These are phyloP conservation scores for Solanum arcanum DNA, from an alignment of 257 asterid genomes.

Conservation along the genomic window DNA sequence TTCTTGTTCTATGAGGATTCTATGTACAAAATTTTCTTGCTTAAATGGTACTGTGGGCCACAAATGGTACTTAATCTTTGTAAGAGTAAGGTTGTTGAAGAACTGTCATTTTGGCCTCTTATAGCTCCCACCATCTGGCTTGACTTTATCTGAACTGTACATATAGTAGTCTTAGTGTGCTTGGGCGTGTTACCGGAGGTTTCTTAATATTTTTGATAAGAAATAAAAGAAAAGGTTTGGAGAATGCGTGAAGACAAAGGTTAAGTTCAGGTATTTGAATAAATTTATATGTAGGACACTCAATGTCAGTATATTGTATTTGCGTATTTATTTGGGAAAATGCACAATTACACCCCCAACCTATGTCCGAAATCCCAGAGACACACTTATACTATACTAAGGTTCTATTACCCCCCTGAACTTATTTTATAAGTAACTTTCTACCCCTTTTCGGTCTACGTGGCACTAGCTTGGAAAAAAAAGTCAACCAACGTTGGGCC, in stretches of 20 bases:
- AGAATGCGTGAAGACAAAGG: not conserved
- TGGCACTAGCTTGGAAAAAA: no score
- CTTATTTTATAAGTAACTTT: no score
- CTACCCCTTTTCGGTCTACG: no score
- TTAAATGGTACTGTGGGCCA: not conserved
- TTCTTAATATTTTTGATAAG: not conserved
- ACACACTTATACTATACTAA: no score
- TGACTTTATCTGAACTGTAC: not conserved
- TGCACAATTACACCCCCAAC: no score
- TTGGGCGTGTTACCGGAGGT: not conserved
- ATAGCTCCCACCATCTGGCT: not conserved
- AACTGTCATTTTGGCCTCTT: not conserved
- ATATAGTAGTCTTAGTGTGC: not conserved
- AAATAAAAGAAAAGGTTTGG: not conserved
- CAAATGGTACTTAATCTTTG: not conserved
- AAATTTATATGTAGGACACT: not conserved
- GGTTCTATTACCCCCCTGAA: no score
- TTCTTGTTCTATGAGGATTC: not conserved
- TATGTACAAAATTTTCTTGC: not conserved
- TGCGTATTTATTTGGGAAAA: not conserved
- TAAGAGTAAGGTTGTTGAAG: not conserved
- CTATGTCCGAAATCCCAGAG: no score
- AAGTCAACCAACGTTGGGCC: no score
- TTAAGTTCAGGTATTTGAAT: not conserved
- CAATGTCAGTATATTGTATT: not conserved